Evolutionary conservation across 2,329 filamentous ascomycete species (phyloP), one percentile per base, ranked within the genome.

Genomic region (Aspergillus versicolor): DNA sequence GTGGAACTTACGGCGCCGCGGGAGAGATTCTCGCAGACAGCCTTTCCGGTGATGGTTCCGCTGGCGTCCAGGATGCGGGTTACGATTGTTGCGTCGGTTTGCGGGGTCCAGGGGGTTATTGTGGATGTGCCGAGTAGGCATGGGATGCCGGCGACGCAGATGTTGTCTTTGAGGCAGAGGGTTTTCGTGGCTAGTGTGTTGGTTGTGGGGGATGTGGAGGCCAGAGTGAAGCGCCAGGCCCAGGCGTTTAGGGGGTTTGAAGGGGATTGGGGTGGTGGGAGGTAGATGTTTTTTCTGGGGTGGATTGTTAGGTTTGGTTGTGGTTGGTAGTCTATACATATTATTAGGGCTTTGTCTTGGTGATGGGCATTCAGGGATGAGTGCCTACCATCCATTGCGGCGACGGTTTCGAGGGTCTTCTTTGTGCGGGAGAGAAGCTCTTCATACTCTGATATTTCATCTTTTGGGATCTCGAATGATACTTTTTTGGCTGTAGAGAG

Each of bases 1-100:
- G 78, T 78, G 49, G 70, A 73, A 9, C 74, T 77, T 15, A 79
- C 60, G 4, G 73, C 74, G 9, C 75, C 74, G 56, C 75, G 70
- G 44, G 73, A 79, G 41, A 79, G 70, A 60, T 81, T 79, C 63
- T 82, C 80, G 59, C 80, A 82, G 3, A 76, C 78, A 44, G 70
- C 74, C 48, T 77, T 78, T 11, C 80, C 79, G 7, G 65, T 65
- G 17, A 82, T 71, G 3, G 63, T 75, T 4, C 70, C 79, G 3
- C 53, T 19, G 40, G 53, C 27, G 6, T 32, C 4, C 0, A 56
- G 19, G 15, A 40, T 22, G 38, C 46, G 71, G 3, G 71, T 71
- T 2, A 77, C 77, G 17, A 81, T 70, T 0, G 75, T 76, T 2
- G 80, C 79, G 57, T 82, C 79, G 7, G 47, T 41, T 15, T 49